A percentile compares a stretch with the other conserved stretches of the same genome.
Evolutionary conservation across 2,329 filamentous ascomycete genomes (phyloP).

Genomic region (Mycosphaerelloides madeirae): DNA sequence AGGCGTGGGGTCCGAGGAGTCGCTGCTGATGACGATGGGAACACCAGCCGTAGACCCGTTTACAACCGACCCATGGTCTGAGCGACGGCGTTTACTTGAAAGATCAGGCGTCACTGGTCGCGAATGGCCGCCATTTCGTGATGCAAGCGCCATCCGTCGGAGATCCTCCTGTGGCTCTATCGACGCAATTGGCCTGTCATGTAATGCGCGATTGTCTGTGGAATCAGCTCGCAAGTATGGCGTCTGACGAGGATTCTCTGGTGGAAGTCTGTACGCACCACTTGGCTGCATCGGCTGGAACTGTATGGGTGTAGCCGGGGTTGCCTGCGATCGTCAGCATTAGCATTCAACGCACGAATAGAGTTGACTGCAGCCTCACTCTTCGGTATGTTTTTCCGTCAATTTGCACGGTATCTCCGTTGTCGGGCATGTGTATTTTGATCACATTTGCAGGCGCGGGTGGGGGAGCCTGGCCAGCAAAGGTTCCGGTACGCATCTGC

Average conservation of each 20-base stretch:
- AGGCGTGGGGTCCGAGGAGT: too few species aligned
- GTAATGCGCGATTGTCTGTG: conserved; percentile 4
- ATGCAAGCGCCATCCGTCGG: conserved; percentile 11
- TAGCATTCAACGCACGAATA: too few species aligned
- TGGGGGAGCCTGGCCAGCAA: not conserved
- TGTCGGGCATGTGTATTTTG: not conserved
- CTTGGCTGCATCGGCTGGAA: not conserved
- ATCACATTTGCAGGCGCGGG: not conserved
- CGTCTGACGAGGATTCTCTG: not conserved
- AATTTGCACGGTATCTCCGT: conserved; percentile 2
- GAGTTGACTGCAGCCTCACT: not conserved
- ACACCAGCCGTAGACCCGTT: too few species aligned
- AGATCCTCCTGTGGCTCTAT: conserved; percentile 21
- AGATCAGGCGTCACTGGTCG: conserved; percentile 10
- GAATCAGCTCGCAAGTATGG: conserved; percentile 1
- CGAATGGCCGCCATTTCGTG: not conserved
- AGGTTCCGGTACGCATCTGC: conserved; percentile 16
- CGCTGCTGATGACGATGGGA: too few species aligned
- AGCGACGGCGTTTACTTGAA: conserved; percentile 1
- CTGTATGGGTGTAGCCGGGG: not conserved
- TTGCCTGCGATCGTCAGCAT: too few species aligned
- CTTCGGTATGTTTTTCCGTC: conserved; percentile 1
- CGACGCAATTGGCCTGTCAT: conserved; percentile 21
- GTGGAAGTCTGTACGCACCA: not conserved
- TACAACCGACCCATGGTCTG: not conserved